These are phyloP conservation scores for Pseudogymnoascus sp. DNA, from an alignment of 2,329 filamentous ascomycete species.

Conservation along the genomic window DNA sequence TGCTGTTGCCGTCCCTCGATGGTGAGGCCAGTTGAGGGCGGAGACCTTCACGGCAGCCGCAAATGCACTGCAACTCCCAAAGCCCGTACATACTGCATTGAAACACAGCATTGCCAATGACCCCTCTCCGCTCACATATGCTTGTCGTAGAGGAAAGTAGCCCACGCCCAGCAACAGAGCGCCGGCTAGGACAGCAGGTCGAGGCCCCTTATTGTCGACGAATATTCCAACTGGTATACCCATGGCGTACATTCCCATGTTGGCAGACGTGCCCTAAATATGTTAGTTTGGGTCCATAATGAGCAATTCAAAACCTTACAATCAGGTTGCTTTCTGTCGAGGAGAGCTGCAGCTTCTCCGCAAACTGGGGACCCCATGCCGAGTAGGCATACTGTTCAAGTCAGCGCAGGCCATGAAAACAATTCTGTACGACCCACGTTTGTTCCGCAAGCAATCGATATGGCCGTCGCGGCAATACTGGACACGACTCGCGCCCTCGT, in stretches of 20 bases:
- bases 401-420: slow-evolving; percentile 22
- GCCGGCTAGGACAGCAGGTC: slow-evolving; percentile 69
- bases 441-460: slow-evolving; percentile 84
- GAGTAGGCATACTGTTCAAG: slow-evolving; percentile 82
- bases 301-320: slow-evolving; percentile 39
- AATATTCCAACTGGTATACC: slow-evolving; percentile 86
- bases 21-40: slow-evolving; percentile 83
- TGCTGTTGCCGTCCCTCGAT: slow-evolving; percentile 87
- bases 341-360: slow-evolving; percentile 74
- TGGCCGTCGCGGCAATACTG: slow-evolving; percentile 74
- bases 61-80: slow-evolving; percentile 89
- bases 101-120: slow-evolving; percentile 62
- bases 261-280: slow-evolving; percentile 59
- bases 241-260: slow-evolving; percentile 86
- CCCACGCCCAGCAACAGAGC: slow-evolving; percentile 65
- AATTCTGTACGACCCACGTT: slow-evolving; percentile 53
- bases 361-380: slow-evolving; percentile 94
- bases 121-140: slow-evolving; percentile 61
- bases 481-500: slow-evolving; percentile 67
- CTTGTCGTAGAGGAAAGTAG: slow-evolving; percentile 77
- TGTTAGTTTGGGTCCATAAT: slow-evolving; percentile 24
- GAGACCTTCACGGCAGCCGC: slow-evolving; percentile 77
- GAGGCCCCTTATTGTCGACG: slow-evolving; percentile 73
- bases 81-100: slow-evolving; percentile 75
- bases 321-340: slow-evolving; percentile 93